phyloP scores from a whole-genome alignment of 352 stramenopile genomes.

The Peronosclerospora sorghi region DNA sequence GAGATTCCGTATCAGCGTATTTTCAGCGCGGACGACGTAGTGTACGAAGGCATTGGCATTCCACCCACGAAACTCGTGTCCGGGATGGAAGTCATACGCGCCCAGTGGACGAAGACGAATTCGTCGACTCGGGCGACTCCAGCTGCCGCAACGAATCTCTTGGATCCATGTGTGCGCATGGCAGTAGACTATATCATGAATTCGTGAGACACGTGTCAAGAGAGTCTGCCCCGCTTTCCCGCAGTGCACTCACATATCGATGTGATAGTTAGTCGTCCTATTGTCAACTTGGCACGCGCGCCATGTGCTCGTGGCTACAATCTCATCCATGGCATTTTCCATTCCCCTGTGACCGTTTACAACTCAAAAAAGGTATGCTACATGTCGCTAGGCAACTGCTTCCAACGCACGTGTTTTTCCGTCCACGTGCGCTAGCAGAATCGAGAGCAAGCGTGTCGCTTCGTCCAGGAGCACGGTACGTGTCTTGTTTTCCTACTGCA shows the following conservation, averaged over 20 bases:
- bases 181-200: constrained; percentile 67
- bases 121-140: constrained; percentile 1
- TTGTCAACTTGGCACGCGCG: too few relatives aligned
- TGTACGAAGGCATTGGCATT: constrained; percentile 57
- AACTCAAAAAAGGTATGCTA: too few relatives aligned
- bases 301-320: too few relatives aligned
- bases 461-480: too few relatives aligned
- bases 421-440: too few relatives aligned
- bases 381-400: too few relatives aligned
- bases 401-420: too few relatives aligned
- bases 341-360: too few relatives aligned
- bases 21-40: constrained; percentile 45
- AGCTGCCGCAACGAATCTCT: constrained; percentile 12
- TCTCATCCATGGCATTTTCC: too few relatives aligned
- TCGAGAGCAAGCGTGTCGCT: too few relatives aligned
- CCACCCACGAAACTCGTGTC: constrained; percentile 36
- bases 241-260: constrained; percentile 1
- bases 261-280: constrained; percentile 23
- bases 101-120: constrained; percentile 8
- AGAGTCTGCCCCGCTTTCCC: not conserved
- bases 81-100: constrained; percentile 12
- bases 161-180: constrained; percentile 55
- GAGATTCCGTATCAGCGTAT: constrained; percentile 69
- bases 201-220: constrained; percentile 13
- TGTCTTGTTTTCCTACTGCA: constrained; percentile 5